Percentiles rank a stretch among this genome's conserved stretches.
These are phyloP conservation scores for Ascochyta viciae-villosae DNA, from an alignment of 2,329 filamentous ascomycete species.

Conservation along the genomic window DNA sequence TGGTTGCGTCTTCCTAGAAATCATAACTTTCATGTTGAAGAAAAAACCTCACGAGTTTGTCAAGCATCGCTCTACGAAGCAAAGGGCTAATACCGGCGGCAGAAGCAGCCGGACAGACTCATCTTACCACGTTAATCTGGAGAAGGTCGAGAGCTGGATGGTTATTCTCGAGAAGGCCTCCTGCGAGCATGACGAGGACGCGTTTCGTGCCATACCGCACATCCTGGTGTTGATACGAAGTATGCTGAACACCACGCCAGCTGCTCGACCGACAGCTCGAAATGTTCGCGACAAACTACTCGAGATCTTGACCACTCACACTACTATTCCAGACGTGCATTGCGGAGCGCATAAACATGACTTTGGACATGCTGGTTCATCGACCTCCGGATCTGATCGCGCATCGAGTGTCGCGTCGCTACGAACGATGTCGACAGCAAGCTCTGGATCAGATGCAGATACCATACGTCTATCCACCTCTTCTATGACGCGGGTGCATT, in stretches of 20 bases:
- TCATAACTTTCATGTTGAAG: conserved; percentile 73
- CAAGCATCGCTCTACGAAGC: conserved; percentile 70
- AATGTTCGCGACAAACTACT: conserved; percentile 51
- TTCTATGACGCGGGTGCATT: conserved; percentile 34
- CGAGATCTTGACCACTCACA: conserved; percentile 40
- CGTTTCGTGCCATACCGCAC: conserved; percentile 51
- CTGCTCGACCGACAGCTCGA: conserved; percentile 50
- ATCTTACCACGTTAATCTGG: conserved; percentile 75
- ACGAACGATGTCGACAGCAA: conserved; percentile 39
- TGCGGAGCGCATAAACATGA: conserved; percentile 46
- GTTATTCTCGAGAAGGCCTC: conserved; percentile 66
- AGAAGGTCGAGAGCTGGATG: conserved; percentile 75
- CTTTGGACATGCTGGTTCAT: conserved; percentile 30
- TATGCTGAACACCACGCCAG: conserved; percentile 53
- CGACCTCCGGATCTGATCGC: conserved; percentile 36
- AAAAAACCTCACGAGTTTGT: conserved; percentile 71
- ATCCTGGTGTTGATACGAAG: conserved; percentile 50
- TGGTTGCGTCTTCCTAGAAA: conserved; percentile 74
- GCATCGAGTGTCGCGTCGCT: conserved; percentile 39
- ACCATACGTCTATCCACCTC: conserved; percentile 39
- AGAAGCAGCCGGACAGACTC: conserved; percentile 69
- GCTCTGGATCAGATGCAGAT: conserved; percentile 38
- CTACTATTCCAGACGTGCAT: conserved; percentile 44
- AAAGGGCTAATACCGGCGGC: conserved; percentile 57
- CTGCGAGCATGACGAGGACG: conserved; percentile 44